Conservation (phyloP, 495 filamentous ascomycete genomes). For the Neurospora sp. region DNA sequence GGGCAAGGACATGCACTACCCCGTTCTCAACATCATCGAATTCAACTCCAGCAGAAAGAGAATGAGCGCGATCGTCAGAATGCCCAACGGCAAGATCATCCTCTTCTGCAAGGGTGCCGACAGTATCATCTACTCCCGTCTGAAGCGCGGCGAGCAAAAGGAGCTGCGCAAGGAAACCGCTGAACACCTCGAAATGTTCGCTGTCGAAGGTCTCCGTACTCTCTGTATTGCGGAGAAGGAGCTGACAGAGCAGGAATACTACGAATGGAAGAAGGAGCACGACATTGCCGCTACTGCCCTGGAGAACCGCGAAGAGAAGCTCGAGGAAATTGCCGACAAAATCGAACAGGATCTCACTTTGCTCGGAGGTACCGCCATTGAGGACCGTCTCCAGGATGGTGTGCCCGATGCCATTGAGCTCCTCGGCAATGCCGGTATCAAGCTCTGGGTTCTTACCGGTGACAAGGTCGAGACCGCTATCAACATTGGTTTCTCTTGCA, state of each 20-base stretch:
- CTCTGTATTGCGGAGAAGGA: constrained; percentile 87
- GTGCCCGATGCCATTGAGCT: constrained; percentile 94
- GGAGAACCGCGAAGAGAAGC: constrained; percentile 81
- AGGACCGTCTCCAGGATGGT: constrained; percentile 94
- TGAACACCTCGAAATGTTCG: constrained; percentile 93
- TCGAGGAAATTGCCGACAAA: constrained; percentile 78
- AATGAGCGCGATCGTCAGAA: constrained; percentile 95
- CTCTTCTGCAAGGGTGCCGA: constrained; percentile 98
- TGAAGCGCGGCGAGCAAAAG: constrained; percentile 74
- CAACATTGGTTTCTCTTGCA: constrained; percentile 99
- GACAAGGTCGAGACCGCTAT: constrained; percentile 99
- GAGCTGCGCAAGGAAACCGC: constrained; percentile 77
- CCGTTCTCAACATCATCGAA: constrained; percentile 88
- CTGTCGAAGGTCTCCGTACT: constrained; percentile 87
- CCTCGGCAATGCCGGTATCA: constrained; percentile 90
- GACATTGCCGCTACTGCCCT: constrained; percentile 80
- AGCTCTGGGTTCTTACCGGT: constrained; percentile 98
- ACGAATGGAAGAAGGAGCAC: constrained; percentile 73
- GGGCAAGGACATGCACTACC: constrained; percentile 74
- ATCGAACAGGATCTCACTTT: constrained; percentile 88
- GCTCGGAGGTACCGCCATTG: constrained; percentile 93
- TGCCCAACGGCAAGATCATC: constrained; percentile 87
- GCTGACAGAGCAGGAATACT: constrained; percentile 79
- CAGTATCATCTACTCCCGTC: constrained; percentile 90
- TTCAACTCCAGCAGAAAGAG: constrained; percentile 96